These are phyloP conservation scores for Daedaleopsis nitida DNA, from an alignment of 768 basidiomycete species.

Conservation along the genomic window DNA sequence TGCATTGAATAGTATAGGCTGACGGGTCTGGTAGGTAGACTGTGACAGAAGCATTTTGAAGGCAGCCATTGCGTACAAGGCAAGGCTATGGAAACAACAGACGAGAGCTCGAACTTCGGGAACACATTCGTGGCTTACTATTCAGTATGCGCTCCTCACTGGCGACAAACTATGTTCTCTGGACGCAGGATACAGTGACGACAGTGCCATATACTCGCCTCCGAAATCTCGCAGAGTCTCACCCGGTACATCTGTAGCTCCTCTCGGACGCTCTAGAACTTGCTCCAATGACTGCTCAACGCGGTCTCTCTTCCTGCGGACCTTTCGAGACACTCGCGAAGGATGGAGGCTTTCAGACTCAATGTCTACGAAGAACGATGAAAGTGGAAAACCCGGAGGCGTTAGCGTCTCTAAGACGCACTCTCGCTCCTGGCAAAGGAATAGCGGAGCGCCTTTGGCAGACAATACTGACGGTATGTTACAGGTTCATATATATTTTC, in stretches of 20 bases:
- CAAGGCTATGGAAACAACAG: neutral
- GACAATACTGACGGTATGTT: constrained; percentile 27
- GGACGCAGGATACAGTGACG: constrained; percentile 50
- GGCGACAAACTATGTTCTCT: constrained; percentile 54
- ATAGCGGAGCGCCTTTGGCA: constrained; percentile 32
- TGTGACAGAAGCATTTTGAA: too few species aligned
- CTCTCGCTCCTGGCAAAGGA: constrained; percentile 21
- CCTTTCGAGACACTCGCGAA: constrained; percentile 50
- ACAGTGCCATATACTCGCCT: constrained; percentile 39
- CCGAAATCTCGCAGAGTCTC: neutral
- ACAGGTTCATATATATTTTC: neutral
- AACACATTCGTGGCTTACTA: constrained; percentile 57
- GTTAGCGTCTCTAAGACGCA: constrained; percentile 13
- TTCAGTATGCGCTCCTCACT: constrained; percentile 57
- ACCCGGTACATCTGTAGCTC: constrained; percentile 38
- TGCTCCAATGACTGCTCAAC: constrained; percentile 52
- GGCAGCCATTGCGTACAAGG: neutral
- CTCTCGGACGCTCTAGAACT: constrained; percentile 40
- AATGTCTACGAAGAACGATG: constrained; percentile 49
- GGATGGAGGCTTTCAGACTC: constrained; percentile 36
- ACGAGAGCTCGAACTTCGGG: constrained; percentile 30
- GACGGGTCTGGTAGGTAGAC: too few species aligned
- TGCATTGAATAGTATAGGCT: too few species aligned
- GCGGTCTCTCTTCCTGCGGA: constrained; percentile 56
- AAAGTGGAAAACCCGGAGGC: constrained; percentile 25